phyloP scores from a whole-genome alignment of 2,329 filamentous ascomycete species.

The Colletotrichum zoysiae region DNA sequence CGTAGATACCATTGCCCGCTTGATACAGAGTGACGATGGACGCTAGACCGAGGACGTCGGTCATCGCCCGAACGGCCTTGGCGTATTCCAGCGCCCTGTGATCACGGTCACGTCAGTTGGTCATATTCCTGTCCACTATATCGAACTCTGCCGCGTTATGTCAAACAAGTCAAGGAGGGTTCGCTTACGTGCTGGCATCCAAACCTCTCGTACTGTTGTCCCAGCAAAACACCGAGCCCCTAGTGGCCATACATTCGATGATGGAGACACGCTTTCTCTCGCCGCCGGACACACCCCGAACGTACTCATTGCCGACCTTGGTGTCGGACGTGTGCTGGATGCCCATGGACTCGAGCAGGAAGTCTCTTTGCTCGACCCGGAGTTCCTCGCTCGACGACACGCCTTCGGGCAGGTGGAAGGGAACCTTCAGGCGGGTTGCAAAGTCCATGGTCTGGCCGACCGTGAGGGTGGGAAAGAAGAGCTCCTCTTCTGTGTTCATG shows the following conservation, averaged over 20 bases:
- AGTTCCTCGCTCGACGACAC: conserved; percentile 58
- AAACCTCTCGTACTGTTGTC: conserved; percentile 76
- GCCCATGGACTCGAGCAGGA: conserved; percentile 68
- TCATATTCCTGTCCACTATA: too few relatives aligned
- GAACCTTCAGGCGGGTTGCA: conserved; percentile 72
- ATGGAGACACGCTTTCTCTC: conserved; percentile 79
- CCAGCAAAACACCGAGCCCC: conserved; percentile 73
- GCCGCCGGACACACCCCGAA: conserved; percentile 76
- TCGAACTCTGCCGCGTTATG: not conserved
- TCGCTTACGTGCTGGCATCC: conserved; percentile 69
- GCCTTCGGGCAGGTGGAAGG: conserved; percentile 60
- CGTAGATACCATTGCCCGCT: conserved; percentile 77
- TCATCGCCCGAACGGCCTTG: conserved; percentile 73
- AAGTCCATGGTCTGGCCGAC: conserved; percentile 80
- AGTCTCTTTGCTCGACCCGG: conserved; percentile 61
- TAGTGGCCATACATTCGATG: conserved; percentile 71
- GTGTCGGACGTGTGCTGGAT: conserved; percentile 73
- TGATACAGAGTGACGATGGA: conserved; percentile 77
- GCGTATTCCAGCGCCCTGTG: conserved; percentile 68
- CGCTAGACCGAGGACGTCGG: conserved; percentile 70
- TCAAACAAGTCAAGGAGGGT: not conserved
- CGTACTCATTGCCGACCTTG: conserved; percentile 75
- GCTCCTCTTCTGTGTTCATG: conserved; percentile 78
- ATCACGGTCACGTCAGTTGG: conserved; percentile 14
- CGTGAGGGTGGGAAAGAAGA: conserved; percentile 75